Evolutionary conservation across 352 stramenopile species (phyloP), one percentile per base, ranked within the genome.

Genomic region (Phytophthora pisi): DNA sequence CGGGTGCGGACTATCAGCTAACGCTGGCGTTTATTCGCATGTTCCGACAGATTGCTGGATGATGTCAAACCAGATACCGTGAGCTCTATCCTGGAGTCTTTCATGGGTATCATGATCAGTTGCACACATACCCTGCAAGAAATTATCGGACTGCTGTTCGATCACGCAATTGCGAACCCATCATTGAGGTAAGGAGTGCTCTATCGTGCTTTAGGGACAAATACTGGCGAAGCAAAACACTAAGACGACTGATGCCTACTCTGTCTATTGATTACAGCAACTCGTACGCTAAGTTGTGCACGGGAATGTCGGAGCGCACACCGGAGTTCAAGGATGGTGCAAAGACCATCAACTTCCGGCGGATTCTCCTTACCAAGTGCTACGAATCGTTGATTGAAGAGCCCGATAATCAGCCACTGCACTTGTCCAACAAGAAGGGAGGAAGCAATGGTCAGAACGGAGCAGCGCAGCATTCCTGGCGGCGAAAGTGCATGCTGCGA

Each of bases 241-340:
- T 26, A 26, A 26, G 24, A 26, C 24, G 24, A 42, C 34, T 42
- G 3, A n/a, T 5, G 13, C 34, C 2, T 42, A 16, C 13, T 16
- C 7, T 38, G 34, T 49, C 4, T 36, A 9, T 13, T 53, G 43
- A 15, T 9, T 30, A 36, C 24, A 93, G 86, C 43, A 74, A 90
- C 13, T 75, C 70, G 31, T 94, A 88, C 61, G 86, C 82, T 0
- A 82, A 86, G 42, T 59, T 94, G 49, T 92, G 74, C 50, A 64
- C 78, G 5, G 75, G 77, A 3, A 84, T 92, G 59, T 83, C 86
- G 36, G 79, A 94, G 46, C 77, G 75, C 5, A 90, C 81, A 5
- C 86, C 86, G 4, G 83, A 92, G 54, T 94, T 94, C 58, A 91
- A 93, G 70, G 79, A 94, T 58, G 86, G 86, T n/a, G 84, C 84